phyloP scores from a whole-genome alignment of 2,329 filamentous ascomycete species.

The Grosmannia penicillata region DNA sequence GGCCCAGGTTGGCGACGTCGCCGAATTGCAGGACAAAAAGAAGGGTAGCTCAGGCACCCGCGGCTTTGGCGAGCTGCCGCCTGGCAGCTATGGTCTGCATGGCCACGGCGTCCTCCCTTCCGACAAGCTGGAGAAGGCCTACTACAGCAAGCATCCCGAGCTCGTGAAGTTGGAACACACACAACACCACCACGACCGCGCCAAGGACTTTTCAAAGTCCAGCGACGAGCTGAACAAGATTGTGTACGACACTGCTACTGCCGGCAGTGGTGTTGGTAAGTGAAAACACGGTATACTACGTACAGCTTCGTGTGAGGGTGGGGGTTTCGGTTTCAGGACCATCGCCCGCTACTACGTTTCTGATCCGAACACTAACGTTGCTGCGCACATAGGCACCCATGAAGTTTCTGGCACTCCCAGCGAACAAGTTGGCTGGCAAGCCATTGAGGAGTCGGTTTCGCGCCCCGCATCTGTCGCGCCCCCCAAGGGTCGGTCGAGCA shows the following conservation, averaged over 20 bases:
- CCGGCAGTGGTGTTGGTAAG: constrained; percentile 36
- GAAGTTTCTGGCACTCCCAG: constrained; percentile 62
- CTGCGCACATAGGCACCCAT: constrained; percentile 37
- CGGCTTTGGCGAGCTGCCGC: constrained; percentile 54
- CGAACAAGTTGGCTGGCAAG: constrained; percentile 81
- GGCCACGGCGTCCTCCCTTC: constrained; percentile 64
- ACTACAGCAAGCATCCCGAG: constrained; percentile 87
- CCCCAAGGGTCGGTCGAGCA: constrained; percentile 7
- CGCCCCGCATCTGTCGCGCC: constrained; percentile 23
- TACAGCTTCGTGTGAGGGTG: background rate
- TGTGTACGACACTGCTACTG: constrained; percentile 54
- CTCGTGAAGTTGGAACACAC: constrained; percentile 59
- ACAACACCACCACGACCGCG: constrained; percentile 37
- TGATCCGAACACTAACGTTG: too few relatives aligned
- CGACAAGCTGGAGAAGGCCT: constrained; percentile 79
- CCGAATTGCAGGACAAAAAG: constrained; percentile 17
- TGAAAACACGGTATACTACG: constrained; percentile 1
- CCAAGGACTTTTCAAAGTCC: constrained; percentile 68
- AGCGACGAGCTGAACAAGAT: constrained; percentile 84
- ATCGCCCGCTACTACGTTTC: too few relatives aligned
- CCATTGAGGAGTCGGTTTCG: constrained; percentile 68
- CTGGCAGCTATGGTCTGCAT: constrained; percentile 85
- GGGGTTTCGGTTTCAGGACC: too few relatives aligned
- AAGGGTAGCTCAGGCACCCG: constrained; percentile 54
- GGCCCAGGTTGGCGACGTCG: constrained; percentile 31